phyloP scores from a whole-genome alignment of 805 yeast genomes.

The Scheffersomyces stipitis region DNA sequence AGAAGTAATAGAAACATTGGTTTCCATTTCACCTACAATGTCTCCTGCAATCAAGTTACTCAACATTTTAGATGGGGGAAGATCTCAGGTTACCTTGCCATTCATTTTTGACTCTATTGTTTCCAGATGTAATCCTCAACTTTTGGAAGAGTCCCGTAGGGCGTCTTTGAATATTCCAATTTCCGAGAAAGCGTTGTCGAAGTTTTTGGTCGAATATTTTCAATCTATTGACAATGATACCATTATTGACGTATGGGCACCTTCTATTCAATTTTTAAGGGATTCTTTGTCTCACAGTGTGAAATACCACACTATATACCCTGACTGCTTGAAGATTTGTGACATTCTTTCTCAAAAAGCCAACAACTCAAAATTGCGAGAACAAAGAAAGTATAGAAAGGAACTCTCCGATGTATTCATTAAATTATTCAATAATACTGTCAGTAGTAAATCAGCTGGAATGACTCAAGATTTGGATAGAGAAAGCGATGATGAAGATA shows the following conservation, averaged over 20 bases:
- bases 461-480: constrained; percentile 11
- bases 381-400: constrained; percentile 61
- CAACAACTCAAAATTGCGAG: constrained; percentile 59
- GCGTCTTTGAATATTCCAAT: constrained; percentile 52
- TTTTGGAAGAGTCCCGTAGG: constrained; percentile 28
- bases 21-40: constrained; percentile 32
- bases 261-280: constrained; percentile 56
- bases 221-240: constrained; percentile 71
- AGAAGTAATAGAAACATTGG: constrained; percentile 68
- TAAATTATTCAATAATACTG: constrained; percentile 22
- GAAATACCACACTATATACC: constrained; percentile 48
- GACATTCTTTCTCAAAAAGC: constrained; percentile 56
- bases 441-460: constrained; percentile 3
- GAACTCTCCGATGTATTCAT: constrained; percentile 42
- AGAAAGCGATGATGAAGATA: constrained; percentile 10
- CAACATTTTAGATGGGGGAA: constrained; percentile 83
- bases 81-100: constrained; percentile 73
- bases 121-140: constrained; percentile 42
- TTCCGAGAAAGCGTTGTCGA: constrained; percentile 43
- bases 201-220: constrained; percentile 61
- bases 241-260: constrained; percentile 74
- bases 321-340: constrained; percentile 54
- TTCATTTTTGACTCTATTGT: constrained; percentile 57
- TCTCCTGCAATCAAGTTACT: constrained; percentile 49
- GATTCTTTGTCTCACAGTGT: constrained; percentile 51